These are phyloP conservation scores for Lachancea quebecensis DNA, from an alignment of 805 yeast species.

Conservation along the genomic window DNA sequence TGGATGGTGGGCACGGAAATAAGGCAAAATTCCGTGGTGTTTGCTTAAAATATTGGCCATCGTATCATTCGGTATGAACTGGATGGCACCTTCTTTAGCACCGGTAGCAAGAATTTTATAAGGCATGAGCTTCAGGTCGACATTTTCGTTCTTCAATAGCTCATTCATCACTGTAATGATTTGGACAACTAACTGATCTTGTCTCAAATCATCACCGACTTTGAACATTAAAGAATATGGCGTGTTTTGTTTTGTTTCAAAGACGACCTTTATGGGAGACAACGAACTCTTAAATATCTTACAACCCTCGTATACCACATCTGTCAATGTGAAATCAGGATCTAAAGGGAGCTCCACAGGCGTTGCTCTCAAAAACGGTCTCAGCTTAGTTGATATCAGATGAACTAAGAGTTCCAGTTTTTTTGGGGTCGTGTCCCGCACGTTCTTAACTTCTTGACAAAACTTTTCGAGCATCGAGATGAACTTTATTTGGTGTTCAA, in stretches of 20 bases:
- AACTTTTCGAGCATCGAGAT: constrained; percentile 58
- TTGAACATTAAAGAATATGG: constrained; percentile 83
- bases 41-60: constrained; percentile 69
- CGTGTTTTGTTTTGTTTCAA: constrained; percentile 48
- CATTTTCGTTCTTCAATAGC: constrained; percentile 77
- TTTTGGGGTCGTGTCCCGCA: constrained; percentile 70
- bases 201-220: constrained; percentile 90
- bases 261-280: constrained; percentile 78
- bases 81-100: constrained; percentile 84
- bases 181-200: constrained; percentile 95
- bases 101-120: constrained; percentile 88
- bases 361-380: constrained; percentile 35
- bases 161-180: constrained; percentile 88
- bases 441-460: constrained; percentile 54
- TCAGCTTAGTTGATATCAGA: constrained; percentile 33
- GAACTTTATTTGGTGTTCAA: constrained; percentile 60
- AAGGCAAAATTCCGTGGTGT: constrained; percentile 70
- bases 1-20: constrained; percentile 58
- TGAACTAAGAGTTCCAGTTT: constrained; percentile 63
- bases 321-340: constrained; percentile 67
- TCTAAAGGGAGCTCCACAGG: constrained; percentile 75
- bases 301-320: constrained; percentile 71
- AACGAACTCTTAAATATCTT: constrained; percentile 87
- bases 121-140: constrained; percentile 82
- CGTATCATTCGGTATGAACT: constrained; percentile 90